Evolutionary conservation across 1,284 basidiomycete genomes (phyloP).

Genomic region (Cerrena zonata): DNA sequence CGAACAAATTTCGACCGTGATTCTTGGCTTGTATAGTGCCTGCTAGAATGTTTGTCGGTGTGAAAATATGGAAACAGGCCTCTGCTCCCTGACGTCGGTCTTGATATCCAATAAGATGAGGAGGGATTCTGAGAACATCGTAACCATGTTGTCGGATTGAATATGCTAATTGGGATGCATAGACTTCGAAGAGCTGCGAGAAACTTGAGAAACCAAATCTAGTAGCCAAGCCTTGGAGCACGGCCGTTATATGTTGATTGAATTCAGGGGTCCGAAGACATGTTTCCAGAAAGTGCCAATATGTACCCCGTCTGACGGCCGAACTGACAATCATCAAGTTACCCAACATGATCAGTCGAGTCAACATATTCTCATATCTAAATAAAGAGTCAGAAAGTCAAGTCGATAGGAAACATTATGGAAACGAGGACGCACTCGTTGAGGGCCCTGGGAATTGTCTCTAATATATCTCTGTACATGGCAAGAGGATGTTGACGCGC

Average conservation of each 20-base stretch:
- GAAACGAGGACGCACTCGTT: slow-evolving; percentile 43
- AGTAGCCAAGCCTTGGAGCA: slow-evolving; percentile 58
- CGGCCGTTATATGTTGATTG: slow-evolving; percentile 56
- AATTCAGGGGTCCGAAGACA: slow-evolving; percentile 45
- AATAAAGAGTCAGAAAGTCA: slow-evolving; percentile 3
- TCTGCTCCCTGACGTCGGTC: slow-evolving; percentile 56
- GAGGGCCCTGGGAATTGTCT: slow-evolving; percentile 37
- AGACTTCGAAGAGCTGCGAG: slow-evolving; percentile 71
- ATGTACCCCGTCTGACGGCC: slow-evolving; percentile 75
- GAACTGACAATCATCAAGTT: slow-evolving; percentile 84
- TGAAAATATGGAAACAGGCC: slow-evolving; percentile 56
- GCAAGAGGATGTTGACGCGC: slow-evolving; percentile 26
- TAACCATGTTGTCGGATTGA: slow-evolving; percentile 48
- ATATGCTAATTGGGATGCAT: slow-evolving; percentile 72
- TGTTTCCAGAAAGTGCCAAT: slow-evolving; percentile 82
- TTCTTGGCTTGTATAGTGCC: slow-evolving; percentile 23
- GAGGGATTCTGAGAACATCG: slow-evolving; percentile 64
- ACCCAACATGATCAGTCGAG: slow-evolving; percentile 71
- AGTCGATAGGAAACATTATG: slow-evolving; percentile 8
- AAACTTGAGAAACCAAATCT: slow-evolving; percentile 66
- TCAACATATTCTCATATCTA: slow-evolving; percentile 75
- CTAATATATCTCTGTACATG: slow-evolving; percentile 43
- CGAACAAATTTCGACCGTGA: slow-evolving; percentile 48
- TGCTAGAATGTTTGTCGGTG: slow-evolving; percentile 53
- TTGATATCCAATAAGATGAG: slow-evolving; percentile 65